Conservation (phyloP, 345 rosid genomes). For the Aquilaria yunnanensis region DNA sequence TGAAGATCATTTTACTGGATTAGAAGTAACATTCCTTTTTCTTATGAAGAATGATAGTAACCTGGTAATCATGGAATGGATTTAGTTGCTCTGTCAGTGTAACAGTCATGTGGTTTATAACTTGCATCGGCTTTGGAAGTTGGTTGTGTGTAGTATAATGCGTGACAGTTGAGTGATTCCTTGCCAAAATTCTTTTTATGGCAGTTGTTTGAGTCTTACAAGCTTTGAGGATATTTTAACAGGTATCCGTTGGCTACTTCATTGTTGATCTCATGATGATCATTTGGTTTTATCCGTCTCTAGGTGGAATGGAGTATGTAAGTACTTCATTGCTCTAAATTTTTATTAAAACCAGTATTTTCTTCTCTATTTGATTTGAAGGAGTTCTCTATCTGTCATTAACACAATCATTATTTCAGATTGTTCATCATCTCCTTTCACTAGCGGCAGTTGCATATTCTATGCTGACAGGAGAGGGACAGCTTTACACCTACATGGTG, state of each 20-base stretch:
- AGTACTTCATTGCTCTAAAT: slow-evolving; percentile 14
- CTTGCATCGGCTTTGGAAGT: no score
- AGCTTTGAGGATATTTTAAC: slow-evolving; percentile 11
- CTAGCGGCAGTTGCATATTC: slow-evolving; percentile 37
- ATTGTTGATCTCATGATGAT: slow-evolving; percentile 50
- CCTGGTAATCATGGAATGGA: no score
- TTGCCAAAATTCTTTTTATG: no score
- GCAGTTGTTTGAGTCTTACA: background rate
- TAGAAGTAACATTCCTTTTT: no score
- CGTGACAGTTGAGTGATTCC: no score
- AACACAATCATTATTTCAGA: slow-evolving; percentile 22
- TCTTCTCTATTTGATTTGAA: background rate
- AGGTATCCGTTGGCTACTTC: slow-evolving; percentile 61
- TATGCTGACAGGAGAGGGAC: slow-evolving; percentile 51
- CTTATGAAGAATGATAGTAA: no score
- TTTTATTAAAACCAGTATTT: background rate
- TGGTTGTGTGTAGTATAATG: no score
- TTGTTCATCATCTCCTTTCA: slow-evolving; percentile 50
- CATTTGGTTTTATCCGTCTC: slow-evolving; percentile 52
- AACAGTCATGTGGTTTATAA: no score
- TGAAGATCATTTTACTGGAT: no score
- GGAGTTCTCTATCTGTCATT: background rate
- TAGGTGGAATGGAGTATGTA: slow-evolving; percentile 59
- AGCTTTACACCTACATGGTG: slow-evolving; percentile 47
- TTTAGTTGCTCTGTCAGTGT: no score